Conservation (phyloP, 2,329 filamentous ascomycete genomes). For the Trichoderma atroviride region DNA sequence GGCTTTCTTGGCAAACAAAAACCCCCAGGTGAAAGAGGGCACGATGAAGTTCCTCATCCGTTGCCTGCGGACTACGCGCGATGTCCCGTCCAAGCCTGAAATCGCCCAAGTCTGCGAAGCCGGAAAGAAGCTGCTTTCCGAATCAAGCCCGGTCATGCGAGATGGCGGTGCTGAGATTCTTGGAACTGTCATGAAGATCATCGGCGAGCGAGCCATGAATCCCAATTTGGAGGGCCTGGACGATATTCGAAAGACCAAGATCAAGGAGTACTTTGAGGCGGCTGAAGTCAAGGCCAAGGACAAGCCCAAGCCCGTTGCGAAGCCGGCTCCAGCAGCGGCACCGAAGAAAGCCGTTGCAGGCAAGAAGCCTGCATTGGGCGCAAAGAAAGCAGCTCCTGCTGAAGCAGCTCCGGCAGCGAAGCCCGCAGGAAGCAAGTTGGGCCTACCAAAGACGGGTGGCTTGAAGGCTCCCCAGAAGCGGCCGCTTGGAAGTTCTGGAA, state of each 20-base stretch:
- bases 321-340: constrained; percentile 50
- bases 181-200: constrained; percentile 97
- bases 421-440: constrained; percentile 54
- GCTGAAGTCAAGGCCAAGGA: constrained; percentile 53
- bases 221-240: constrained; percentile 89
- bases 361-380: constrained; percentile 50
- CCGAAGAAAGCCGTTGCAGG: constrained; percentile 50
- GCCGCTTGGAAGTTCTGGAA: constrained; percentile 51
- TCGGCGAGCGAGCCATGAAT: constrained; percentile 94
- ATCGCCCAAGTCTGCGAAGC: constrained; percentile 84
- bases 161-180: constrained; percentile 89
- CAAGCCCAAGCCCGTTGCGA: constrained; percentile 80
- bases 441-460: constrained; percentile 57
- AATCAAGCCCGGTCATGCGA: constrained; percentile 82
- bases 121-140: constrained; percentile 84
- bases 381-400: constrained; percentile 42
- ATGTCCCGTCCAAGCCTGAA: constrained; percentile 82
- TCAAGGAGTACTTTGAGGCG: constrained; percentile 86
- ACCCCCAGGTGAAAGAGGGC: constrained; percentile 95
- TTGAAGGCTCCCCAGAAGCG: constrained; percentile 64
- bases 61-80: constrained; percentile 78
- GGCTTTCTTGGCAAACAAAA: constrained; percentile 87
- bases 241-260: constrained; percentile 92
- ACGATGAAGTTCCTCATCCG: constrained; percentile 92
- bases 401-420: constrained; percentile 59